These are phyloP conservation scores for Amanita jacksonii DNA, from an alignment of 768 basidiomycete genomes.

Conservation along the genomic window DNA sequence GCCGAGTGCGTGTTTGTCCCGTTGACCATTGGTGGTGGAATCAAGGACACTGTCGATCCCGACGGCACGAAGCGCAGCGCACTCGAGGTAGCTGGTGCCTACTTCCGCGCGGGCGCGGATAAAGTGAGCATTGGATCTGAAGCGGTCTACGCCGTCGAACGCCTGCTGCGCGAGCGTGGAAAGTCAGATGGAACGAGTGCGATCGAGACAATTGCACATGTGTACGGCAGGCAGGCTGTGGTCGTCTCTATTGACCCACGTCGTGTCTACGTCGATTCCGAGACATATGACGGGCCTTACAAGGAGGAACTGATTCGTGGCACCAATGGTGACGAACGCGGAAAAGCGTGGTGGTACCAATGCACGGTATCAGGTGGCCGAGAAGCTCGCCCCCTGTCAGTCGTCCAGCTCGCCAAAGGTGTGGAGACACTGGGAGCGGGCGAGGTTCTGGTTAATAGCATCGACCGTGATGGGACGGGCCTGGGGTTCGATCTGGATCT, in stretches of 20 bases:
- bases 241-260: constrained; percentile 96
- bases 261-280: constrained; percentile 65
- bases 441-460: constrained; percentile 91
- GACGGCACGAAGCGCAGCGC: constrained; percentile 85
- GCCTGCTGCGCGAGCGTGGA: constrained; percentile 44
- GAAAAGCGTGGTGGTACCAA: constrained; percentile 96
- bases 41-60: constrained; percentile 92
- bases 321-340: constrained; percentile 46
- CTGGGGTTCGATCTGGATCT: constrained; percentile 86
- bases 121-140: constrained; percentile 98
- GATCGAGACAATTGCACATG: constrained; percentile 85
- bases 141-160: constrained; percentile 91
- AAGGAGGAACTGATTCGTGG: constrained; percentile 56
- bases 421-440: constrained; percentile 91
- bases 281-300: constrained; percentile 62
- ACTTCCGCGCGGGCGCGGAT: constrained; percentile 96
- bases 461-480: constrained; percentile 92
- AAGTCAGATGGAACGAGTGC: constrained; percentile 66
- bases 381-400: constrained; percentile 74
- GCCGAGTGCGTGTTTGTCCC: constrained; percentile 91
- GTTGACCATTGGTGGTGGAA: constrained; percentile 97
- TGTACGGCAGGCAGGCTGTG: constrained; percentile 93
- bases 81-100: constrained; percentile 89
- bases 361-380: constrained; percentile 95
- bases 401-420: constrained; percentile 82